Evolutionary conservation across 1,284 basidiomycete genomes (phyloP), one percentile per base, ranked within the genome.

Genomic region (Microbotryum saponariae): DNA sequence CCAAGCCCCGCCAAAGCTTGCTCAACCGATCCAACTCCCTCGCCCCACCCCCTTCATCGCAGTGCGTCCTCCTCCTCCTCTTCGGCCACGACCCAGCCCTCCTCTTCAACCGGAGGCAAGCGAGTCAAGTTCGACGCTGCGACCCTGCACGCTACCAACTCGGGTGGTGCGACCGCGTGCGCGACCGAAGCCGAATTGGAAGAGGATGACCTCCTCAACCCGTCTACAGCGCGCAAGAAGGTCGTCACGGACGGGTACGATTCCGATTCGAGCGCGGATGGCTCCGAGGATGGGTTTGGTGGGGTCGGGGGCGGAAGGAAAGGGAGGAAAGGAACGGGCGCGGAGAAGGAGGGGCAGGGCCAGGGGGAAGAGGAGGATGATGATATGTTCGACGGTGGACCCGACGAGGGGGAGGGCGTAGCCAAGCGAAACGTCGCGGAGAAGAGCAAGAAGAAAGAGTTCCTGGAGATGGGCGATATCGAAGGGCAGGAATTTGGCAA

Each of bases 381-480:
- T 55, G 90, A 93, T 73, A 96, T 97, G 89, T 96, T 96, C 75
- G 86, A 86, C 8, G 77, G 80, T 57, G 83, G 76, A 8, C 82
- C 72, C 20, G 69, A 51, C 4, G 71, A 67, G 42, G 56, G 56
- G 33, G 57, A 42, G 49, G 31, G 59, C 18, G 53, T 73, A 66
- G 31, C 55, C 31, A 56, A 55, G 21, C 61, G 59, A 47, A 59
- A 59, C 42, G 78, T 77, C 72, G 84, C 84, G 79, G 84, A 84
- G 76, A 83, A 86, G 74, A 82, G 85, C 61, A 82, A 65, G 42
- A 58, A 57, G n/a, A 73, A 72, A 50, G 72, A 83, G 73, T 94
- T 82, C 73, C 78, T 97, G 75, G 82, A 87, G 58, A 78, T 98
- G 16, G 89, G 89, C 1, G 94, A 98, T 74, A 92, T 98, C 69